A percentile compares a stretch with the other conserved stretches of the same genome.
These are phyloP conservation scores for Pestalotiopsis sp. DNA, from an alignment of 2,329 filamentous ascomycete species.

Conservation along the genomic window DNA sequence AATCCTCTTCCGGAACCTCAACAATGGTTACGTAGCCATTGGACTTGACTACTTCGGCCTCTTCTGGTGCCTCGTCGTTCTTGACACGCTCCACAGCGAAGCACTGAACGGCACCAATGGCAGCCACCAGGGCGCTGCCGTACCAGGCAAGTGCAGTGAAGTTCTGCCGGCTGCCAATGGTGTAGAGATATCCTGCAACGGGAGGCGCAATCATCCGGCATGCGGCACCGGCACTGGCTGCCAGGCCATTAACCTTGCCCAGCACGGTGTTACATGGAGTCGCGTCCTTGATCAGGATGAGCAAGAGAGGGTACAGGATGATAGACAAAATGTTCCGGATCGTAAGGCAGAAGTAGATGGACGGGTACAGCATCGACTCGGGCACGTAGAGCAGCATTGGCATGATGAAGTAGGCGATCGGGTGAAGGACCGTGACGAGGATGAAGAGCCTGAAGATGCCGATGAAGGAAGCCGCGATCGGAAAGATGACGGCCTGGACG, in stretches of 20 bases:
- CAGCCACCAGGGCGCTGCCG: conserved; percentile 59
- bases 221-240: conserved; percentile 66
- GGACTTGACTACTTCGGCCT: background rate
- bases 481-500: conserved; percentile 64
- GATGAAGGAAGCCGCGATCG: conserved; percentile 58
- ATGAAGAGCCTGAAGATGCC: conserved; percentile 65
- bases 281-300: conserved; percentile 71
- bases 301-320: conserved; percentile 65
- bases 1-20: background rate
- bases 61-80: conserved; percentile 16
- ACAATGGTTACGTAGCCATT: background rate
- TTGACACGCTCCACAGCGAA: conserved; percentile 50
- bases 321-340: conserved; percentile 65
- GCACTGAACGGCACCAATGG: conserved; percentile 62
- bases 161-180: conserved; percentile 58
- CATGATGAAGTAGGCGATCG: conserved; percentile 62
- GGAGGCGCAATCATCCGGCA: conserved; percentile 71
- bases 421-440: conserved; percentile 61
- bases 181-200: conserved; percentile 65
- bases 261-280: conserved; percentile 59
- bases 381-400: conserved; percentile 61
- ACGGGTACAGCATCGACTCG: conserved; percentile 50
- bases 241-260: conserved; percentile 68
- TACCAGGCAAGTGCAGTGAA: conserved; percentile 68
- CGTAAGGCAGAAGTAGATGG: conserved; percentile 60